Evolutionary conservation across 2,329 filamentous ascomycete genomes (phyloP).

Genomic region (Pseudogymnoascus sp.): DNA sequence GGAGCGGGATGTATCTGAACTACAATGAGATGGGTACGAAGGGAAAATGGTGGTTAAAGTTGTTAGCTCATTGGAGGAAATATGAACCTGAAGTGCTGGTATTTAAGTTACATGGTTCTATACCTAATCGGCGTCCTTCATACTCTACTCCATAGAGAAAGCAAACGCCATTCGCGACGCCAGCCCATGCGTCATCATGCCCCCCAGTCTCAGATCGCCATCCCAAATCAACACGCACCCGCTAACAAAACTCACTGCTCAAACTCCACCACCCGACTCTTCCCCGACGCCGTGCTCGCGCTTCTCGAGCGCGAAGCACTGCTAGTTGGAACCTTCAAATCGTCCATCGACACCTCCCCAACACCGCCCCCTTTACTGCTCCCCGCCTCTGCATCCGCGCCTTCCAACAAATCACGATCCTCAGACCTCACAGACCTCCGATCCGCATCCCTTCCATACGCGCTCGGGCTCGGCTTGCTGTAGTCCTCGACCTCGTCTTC

Average conservation of each 20-base stretch:
- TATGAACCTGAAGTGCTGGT: background rate
- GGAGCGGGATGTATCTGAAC: too few species aligned
- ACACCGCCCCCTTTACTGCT: constrained; percentile 26
- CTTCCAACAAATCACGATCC: constrained; percentile 64
- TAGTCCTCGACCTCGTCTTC: constrained; percentile 63
- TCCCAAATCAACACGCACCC: background rate
- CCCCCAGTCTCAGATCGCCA: background rate
- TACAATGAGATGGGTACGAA: background rate
- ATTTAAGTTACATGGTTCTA: constrained; percentile 1
- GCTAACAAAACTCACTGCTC: constrained; percentile 23
- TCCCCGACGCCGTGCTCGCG: constrained; percentile 28
- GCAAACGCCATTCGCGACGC: background rate
- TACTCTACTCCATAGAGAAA: background rate
- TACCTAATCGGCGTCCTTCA: constrained; percentile 1
- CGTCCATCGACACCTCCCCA: constrained; percentile 13
- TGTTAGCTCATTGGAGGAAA: background rate
- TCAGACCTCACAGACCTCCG: constrained; percentile 55
- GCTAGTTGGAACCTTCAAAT: constrained; percentile 19
- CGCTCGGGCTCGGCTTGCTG: constrained; percentile 32
- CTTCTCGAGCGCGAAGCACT: constrained; percentile 21
- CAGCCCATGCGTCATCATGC: background rate
- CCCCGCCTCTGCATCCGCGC: constrained; percentile 62
- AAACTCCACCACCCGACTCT: constrained; percentile 36
- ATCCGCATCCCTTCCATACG: constrained; percentile 51
- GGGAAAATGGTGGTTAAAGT: background rate